Evolutionary conservation across 169 alveolate species (phyloP).

Genomic region (Blepharisma undulans): DNA sequence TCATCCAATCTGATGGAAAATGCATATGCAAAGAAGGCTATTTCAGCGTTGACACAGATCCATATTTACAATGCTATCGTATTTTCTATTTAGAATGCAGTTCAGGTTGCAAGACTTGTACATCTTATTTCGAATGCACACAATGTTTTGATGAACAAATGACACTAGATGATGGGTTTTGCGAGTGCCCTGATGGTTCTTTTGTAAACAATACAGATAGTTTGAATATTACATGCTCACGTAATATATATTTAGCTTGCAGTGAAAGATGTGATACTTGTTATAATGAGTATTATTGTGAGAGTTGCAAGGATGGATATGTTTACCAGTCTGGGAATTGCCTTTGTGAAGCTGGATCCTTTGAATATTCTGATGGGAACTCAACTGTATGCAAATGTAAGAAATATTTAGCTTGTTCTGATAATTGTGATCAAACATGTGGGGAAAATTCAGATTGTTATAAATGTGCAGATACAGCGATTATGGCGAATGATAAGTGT

Average conservation of each 20-base stretch:
- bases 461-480: not conserved
- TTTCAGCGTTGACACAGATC: not conserved
- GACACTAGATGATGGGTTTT: not conserved
- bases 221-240: not conserved
- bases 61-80: not conserved
- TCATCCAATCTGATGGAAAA: not conserved
- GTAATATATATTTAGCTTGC: not conserved
- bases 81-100: not conserved
- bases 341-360: not conserved
- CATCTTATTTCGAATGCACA: not conserved
- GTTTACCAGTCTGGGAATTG: not conserved
- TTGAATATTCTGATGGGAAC: not conserved
- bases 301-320: not conserved
- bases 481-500: not conserved
- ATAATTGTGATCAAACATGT: not conserved
- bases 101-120: not conserved
- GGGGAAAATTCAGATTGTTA: not conserved
- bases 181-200: not conserved
- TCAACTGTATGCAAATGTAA: not conserved
- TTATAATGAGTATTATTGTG: not conserved
- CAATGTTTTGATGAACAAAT: not conserved
- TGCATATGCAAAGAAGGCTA: conserved; percentile 8
- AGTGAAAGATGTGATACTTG: not conserved
- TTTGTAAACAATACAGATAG: not conserved
- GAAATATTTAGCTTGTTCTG: not conserved